Percentiles rank a stretch among this genome's conserved stretches.
phyloP scores from a whole-genome alignment of 352 stramenopile genomes.

The Globisporangium nodosum region DNA sequence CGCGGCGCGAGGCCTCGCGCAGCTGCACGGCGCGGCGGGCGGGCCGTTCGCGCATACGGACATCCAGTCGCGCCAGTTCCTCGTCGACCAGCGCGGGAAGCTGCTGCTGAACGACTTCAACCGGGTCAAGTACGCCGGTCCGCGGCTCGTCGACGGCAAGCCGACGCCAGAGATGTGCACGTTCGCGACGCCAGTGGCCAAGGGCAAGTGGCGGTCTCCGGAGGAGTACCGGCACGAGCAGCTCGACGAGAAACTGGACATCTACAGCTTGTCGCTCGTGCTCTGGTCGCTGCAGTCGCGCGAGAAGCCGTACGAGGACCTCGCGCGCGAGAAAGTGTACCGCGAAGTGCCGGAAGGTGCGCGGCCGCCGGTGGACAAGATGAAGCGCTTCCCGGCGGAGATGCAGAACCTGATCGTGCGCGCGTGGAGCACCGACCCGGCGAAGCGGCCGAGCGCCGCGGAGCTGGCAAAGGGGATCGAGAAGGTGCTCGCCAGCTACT shows the following conservation, averaged over 20 bases:
- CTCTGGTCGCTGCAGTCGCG: conserved; percentile 55
- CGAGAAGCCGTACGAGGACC: conserved; percentile 35
- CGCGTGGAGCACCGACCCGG: conserved; percentile 45
- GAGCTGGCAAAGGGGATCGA: conserved; percentile 52
- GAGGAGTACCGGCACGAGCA: conserved; percentile 52
- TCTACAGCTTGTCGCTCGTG: conserved; percentile 70
- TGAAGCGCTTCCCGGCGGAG: conserved; percentile 49
- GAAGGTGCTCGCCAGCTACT: conserved; percentile 33
- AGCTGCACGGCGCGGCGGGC: conserved; percentile 56
- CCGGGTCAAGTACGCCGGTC: conserved; percentile 63
- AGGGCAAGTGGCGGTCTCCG: conserved; percentile 74
- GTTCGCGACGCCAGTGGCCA: conserved; percentile 55
- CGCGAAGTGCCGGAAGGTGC: conserved; percentile 34
- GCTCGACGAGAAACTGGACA: conserved; percentile 56
- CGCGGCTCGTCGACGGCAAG: conserved; percentile 25
- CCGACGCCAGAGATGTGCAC: conserved; percentile 43
- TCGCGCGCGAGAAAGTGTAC: conserved; percentile 52
- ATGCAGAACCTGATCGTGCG: conserved; percentile 65
- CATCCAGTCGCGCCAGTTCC: conserved; percentile 75
- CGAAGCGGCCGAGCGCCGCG: conserved; percentile 36
- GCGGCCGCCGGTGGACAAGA: conserved; percentile 36
- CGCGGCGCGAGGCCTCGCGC: conserved; percentile 49
- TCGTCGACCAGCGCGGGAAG: conserved; percentile 48
- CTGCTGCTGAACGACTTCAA: conserved; percentile 83
- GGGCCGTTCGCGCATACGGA: conserved; percentile 77